Evolutionary conservation across 1,139 yeast species (phyloP), one percentile per base, ranked within the genome.

Genomic region (Meyerozyma elateridarum): DNA sequence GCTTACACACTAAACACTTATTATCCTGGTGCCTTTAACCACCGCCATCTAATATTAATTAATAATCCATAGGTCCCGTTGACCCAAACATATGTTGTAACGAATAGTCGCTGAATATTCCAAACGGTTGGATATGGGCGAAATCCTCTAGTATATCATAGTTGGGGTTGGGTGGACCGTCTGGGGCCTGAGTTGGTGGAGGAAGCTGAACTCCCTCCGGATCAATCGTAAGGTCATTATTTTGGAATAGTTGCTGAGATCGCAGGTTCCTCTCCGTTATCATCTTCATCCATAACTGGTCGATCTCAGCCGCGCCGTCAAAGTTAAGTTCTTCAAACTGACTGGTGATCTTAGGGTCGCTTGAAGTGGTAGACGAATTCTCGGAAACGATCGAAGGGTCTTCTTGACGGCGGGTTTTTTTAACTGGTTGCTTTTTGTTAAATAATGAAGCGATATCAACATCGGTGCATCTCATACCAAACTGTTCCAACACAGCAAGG

Each of bases 241-340:
- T 22, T 4, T 9, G 31, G 5, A 25, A 8, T 11, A 18, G 13
- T 7, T 18, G 20, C 4, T 19, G 18, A 15, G 13, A 17, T 8
- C 19, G 17, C 14, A 19, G 28, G 15, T 15, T 8, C 15, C 20
- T 30, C 25, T 14, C 22, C 9, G 22, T 8, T 6, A 21, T 5
- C 12, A 30, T 24, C 18, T 22, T 17, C 8, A 15, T 22, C 32
- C 32, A 30, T 13, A 30, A 19, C 18, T 20, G 18, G 15, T 30
- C 32, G 14, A 30, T 24, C 9, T 30, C 32, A 7, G 12, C 19
- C 4, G 12, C 20, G 20, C 26, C 20, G 28, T 16, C 22, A 5
- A 9, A 18, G 18, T 30, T 24, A 11, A 29, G 21, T 12, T 20
- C 28, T 14, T 17, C 24, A 30, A 18, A 27, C 16, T 19, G 32